Evolutionary conservation across 352 stramenopile genomes (phyloP).

Genomic region (Pythium aristosporum): DNA sequence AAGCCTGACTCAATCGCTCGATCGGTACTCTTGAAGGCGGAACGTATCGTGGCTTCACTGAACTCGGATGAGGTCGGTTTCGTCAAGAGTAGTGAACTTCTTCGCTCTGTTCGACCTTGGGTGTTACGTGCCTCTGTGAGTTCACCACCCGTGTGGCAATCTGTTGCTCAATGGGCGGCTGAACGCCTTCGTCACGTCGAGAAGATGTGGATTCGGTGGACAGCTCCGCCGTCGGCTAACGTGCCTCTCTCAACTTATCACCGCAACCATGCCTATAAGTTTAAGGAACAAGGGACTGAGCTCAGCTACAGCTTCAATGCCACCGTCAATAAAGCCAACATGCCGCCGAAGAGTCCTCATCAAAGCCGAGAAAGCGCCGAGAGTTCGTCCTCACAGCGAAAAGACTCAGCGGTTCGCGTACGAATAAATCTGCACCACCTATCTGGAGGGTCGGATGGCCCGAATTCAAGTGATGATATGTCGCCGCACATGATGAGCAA

Average conservation of each 20-base stretch:
- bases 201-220: background rate
- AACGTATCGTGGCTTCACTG: constrained; percentile 35
- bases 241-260: background rate
- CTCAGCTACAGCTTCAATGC: constrained; percentile 15
- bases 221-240: background rate
- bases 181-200: background rate
- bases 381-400: background rate
- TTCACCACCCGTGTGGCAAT: constrained; percentile 37
- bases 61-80: constrained; percentile 40
- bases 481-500: background rate
- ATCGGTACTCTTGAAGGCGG: constrained; percentile 27
- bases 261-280: background rate
- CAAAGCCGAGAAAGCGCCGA: background rate
- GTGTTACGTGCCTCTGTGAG: constrained; percentile 30
- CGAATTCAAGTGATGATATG: background rate
- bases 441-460: background rate
- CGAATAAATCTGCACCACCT: constrained; percentile 9
- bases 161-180: constrained; percentile 18
- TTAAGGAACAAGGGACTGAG: background rate
- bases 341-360: background rate
- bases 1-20: background rate
- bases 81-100: constrained; percentile 46
- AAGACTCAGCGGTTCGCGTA: background rate
- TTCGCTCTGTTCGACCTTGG: constrained; percentile 52
- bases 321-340: background rate